phyloP scores from a whole-genome alignment of 2,329 filamentous ascomycete genomes.

The Neonectria hederae region DNA sequence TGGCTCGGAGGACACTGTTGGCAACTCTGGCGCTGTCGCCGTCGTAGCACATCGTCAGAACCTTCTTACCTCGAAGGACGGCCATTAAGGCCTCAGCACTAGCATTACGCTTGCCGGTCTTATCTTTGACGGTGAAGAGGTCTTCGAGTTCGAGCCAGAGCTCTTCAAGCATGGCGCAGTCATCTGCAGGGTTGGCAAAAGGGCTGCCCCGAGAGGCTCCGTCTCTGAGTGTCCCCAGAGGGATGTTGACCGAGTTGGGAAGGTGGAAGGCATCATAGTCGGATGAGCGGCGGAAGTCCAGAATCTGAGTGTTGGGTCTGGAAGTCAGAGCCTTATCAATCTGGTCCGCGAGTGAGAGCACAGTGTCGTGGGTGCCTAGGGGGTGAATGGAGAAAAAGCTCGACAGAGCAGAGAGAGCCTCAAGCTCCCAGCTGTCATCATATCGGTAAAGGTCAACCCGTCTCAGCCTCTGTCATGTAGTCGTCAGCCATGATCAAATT shows the following conservation, averaged over 20 bases:
- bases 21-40: constrained; percentile 64
- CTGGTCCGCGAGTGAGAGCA: constrained; percentile 39
- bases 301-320: constrained; percentile 48
- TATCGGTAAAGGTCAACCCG: constrained; percentile 64
- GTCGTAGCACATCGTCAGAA: constrained; percentile 62
- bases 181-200: constrained; percentile 56
- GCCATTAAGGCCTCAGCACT: constrained; percentile 42
- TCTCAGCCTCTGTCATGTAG: constrained; percentile 51
- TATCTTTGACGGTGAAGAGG: constrained; percentile 50
- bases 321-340: constrained; percentile 39
- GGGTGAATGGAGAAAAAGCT: constrained; percentile 46
- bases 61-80: constrained; percentile 48
- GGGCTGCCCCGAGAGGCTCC: constrained; percentile 41
- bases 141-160: constrained; percentile 60
- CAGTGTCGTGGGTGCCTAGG: constrained; percentile 35
- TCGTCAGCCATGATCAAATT: constrained; percentile 27
- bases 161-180: constrained; percentile 54
- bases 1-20: constrained; percentile 63
- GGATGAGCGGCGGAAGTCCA: constrained; percentile 54
- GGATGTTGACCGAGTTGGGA: constrained; percentile 57
- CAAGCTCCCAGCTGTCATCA: constrained; percentile 63
- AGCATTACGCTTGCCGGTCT: constrained; percentile 40
- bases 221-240: constrained; percentile 51
- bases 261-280: constrained; percentile 57
- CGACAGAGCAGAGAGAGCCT: constrained; percentile 51